Percentiles rank a stretch among this genome's conserved stretches.
Evolutionary conservation across 2,329 filamentous ascomycete genomes (phyloP).

Genomic region (Trichophyton verrucosum): DNA sequence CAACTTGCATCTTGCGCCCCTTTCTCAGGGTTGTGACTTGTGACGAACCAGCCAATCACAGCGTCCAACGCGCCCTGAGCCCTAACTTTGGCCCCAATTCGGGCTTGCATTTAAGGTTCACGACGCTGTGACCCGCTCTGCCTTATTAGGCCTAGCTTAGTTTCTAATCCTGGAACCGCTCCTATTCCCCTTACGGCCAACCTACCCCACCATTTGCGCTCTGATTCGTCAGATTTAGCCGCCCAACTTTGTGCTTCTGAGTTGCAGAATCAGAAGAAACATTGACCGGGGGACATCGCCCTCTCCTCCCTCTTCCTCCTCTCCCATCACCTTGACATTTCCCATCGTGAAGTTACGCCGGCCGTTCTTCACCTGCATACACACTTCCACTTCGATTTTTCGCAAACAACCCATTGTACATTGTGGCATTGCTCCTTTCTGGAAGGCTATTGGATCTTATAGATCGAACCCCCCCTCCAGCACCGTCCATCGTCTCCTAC

Average conservation of each 20-base stretch:
- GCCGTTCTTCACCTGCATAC: neutral
- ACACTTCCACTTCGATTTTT: neutral
- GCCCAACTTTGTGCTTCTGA: conserved; percentile 8
- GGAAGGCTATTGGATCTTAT: conserved; percentile 2
- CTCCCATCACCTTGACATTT: neutral
- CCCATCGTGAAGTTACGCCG: conserved; percentile 2
- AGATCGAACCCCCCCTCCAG: neutral
- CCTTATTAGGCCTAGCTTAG: conserved; percentile 9
- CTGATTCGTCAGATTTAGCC: conserved; percentile 10
- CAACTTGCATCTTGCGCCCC: neutral
- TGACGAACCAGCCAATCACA: conserved; percentile 7
- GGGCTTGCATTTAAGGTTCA: conserved; percentile 6
- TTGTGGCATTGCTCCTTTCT: conserved; percentile 1
- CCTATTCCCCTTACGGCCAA: neutral
- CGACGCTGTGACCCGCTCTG: conserved; percentile 6
- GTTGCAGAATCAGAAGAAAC: neutral
- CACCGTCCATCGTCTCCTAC: neutral
- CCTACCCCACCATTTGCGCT: neutral
- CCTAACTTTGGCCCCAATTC: conserved; percentile 10
- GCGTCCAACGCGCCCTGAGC: conserved; percentile 2
- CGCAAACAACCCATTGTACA: neutral
- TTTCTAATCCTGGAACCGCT: conserved; percentile 11
- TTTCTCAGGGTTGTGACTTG: neutral
- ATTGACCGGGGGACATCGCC: neutral
- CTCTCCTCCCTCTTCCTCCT: neutral